These are phyloP conservation scores for Botryosphaeria dothidea DNA, from an alignment of 2,329 filamentous ascomycete genomes.

Conservation along the genomic window DNA sequence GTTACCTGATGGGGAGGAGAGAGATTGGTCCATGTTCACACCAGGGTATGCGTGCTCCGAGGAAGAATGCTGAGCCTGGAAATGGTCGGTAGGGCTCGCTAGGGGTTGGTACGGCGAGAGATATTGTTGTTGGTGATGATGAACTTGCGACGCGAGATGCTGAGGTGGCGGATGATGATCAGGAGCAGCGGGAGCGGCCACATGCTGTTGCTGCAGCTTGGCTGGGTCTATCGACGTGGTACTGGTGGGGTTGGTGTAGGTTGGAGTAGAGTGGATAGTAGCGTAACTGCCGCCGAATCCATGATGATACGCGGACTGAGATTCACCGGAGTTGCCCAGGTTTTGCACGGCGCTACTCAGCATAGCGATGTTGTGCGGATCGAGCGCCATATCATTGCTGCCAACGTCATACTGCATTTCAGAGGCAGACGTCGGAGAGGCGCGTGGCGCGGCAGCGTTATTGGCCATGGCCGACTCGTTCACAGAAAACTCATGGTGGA, in stretches of 20 bases:
- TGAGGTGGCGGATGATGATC: not conserved
- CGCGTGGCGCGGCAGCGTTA: not conserved
- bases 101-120: not conserved
- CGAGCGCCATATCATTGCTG: not conserved
- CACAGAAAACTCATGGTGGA: slow-evolving; percentile 12
- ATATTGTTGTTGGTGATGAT: not conserved
- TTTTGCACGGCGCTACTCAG: slow-evolving; percentile 9
- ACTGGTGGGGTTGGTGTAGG: not conserved
- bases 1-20: not conserved
- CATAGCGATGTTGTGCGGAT: slow-evolving; percentile 9
- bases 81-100: not conserved
- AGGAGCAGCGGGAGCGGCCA: not conserved
- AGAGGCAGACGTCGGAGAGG: not conserved
- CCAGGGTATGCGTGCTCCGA: not conserved
- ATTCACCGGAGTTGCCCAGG: not conserved
- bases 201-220: not conserved
- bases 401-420: not conserved
- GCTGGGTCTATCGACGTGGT: slow-evolving; percentile 2
- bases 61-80: not conserved
- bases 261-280: not conserved
- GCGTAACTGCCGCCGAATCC: not conserved
- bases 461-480: not conserved
- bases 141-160: not conserved
- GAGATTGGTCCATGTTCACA: not conserved
- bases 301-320: not conserved